phyloP scores from a whole-genome alignment of 805 yeast species.

The Monosporozyma aerobia region DNA sequence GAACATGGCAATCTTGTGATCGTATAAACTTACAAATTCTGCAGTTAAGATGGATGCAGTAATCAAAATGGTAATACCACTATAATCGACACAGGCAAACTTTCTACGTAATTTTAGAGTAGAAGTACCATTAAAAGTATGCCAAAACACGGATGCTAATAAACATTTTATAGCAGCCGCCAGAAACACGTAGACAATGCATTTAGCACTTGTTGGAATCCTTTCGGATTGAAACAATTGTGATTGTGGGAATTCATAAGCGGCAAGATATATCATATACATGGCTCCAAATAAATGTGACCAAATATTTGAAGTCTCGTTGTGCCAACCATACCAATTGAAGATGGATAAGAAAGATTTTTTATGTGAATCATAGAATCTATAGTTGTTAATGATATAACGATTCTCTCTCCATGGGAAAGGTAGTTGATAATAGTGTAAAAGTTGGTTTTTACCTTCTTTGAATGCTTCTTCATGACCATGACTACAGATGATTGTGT shows the following conservation, averaged over 20 bases:
- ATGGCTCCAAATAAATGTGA: conserved; percentile 70
- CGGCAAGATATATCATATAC: conserved; percentile 45
- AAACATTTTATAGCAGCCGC: conserved; percentile 70
- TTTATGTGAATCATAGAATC: conserved; percentile 60
- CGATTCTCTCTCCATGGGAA: conserved; percentile 90
- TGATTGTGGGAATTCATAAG: conserved; percentile 57
- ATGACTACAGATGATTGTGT: conserved; percentile 30
- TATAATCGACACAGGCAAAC: conserved; percentile 90
- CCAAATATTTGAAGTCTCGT: conserved; percentile 92
- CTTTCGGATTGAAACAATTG: conserved; percentile 42
- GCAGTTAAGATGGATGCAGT: conserved; percentile 83
- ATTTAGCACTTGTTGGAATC: conserved; percentile 24
- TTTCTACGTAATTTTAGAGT: conserved; percentile 50
- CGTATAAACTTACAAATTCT: conserved; percentile 67
- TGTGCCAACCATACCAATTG: conserved; percentile 46
- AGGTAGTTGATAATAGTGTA: conserved; percentile 83
- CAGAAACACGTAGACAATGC: conserved; percentile 53
- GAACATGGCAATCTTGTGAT: conserved; percentile 12
- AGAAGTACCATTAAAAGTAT: conserved; percentile 77
- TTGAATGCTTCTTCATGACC: conserved; percentile 40
- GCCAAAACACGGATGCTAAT: conserved; percentile 78
- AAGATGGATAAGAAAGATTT: conserved; percentile 55
- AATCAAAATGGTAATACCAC: conserved; percentile 85
- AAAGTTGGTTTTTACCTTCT: conserved; percentile 37
- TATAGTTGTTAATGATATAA: conserved; percentile 72